These are phyloP conservation scores for Globisporangium nagaii DNA, from an alignment of 352 stramenopile genomes.

Conservation along the genomic window DNA sequence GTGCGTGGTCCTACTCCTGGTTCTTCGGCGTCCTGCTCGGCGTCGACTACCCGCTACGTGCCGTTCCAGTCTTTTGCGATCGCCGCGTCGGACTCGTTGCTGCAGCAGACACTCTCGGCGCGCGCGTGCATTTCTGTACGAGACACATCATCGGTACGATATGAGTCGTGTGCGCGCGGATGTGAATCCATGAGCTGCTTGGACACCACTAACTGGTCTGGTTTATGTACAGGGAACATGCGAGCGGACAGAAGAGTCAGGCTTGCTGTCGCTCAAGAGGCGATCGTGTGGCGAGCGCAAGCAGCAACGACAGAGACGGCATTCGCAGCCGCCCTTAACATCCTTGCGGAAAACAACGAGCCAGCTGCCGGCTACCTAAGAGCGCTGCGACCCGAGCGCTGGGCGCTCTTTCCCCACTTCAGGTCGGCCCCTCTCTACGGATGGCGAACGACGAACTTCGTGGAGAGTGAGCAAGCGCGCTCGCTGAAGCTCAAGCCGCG, in stretches of 20 bases:
- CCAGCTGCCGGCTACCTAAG: not conserved
- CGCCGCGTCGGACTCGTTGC: slow-evolving; percentile 10
- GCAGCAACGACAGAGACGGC: not conserved
- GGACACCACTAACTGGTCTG: no score
- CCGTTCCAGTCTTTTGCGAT: slow-evolving; percentile 14
- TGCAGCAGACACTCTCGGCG: not conserved
- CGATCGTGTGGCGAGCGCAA: slow-evolving; percentile 10
- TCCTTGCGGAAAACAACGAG: slow-evolving; percentile 4
- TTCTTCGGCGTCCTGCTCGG: slow-evolving; percentile 9
- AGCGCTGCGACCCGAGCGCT: not conserved
- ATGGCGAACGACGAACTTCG: slow-evolving; percentile 16
- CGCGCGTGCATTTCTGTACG: slow-evolving; percentile 15
- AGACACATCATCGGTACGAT: slow-evolving; percentile 12
- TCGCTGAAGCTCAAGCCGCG: slow-evolving; percentile 1
- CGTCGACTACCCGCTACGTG: slow-evolving; percentile 10
- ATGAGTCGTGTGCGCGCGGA: no score
- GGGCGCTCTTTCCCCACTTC: slow-evolving; percentile 11
- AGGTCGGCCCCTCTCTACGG: not conserved
- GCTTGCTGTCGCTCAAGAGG: slow-evolving; percentile 7
- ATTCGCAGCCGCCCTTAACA: not conserved
- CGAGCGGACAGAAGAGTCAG: slow-evolving; percentile 10
- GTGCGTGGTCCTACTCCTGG: slow-evolving; percentile 15
- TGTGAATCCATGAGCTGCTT: no score
- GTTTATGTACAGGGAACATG: slow-evolving; percentile 15
- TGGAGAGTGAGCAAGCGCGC: slow-evolving; percentile 3